Percentiles rank a stretch among this genome's conserved stretches.
phyloP scores from a whole-genome alignment of 2,329 filamentous ascomycete genomes.

The Colletotrichum simmondsii region DNA sequence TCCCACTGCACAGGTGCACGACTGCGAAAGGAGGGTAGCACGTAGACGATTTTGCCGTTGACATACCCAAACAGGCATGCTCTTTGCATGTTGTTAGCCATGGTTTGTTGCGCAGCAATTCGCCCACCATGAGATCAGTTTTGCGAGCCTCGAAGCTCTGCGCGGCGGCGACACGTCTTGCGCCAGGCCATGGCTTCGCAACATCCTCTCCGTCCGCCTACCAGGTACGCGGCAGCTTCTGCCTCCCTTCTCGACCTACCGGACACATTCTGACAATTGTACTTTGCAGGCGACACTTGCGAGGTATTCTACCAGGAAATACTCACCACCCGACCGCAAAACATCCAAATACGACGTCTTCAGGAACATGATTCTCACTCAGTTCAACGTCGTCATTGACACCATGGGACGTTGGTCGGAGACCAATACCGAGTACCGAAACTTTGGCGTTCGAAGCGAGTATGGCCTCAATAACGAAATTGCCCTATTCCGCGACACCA shows the following conservation, averaged over 20 bases:
- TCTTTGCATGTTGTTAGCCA: constrained; percentile 18
- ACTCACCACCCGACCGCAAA: background rate
- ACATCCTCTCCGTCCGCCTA: constrained; percentile 25
- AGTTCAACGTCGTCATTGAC: constrained; percentile 32
- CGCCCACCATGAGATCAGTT: constrained; percentile 32
- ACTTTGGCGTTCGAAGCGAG: constrained; percentile 41
- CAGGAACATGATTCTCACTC: constrained; percentile 31
- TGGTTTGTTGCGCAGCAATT: constrained; percentile 7
- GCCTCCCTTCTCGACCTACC: background rate
- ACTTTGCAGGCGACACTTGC: background rate
- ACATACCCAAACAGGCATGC: background rate
- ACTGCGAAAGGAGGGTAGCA: constrained; percentile 11
- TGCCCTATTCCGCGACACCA: constrained; percentile 54
- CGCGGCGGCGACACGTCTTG: constrained; percentile 14
- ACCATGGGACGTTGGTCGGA: constrained; percentile 32
- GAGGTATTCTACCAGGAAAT: background rate
- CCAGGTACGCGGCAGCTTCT: constrained; percentile 15
- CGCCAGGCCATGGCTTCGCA: constrained; percentile 30
- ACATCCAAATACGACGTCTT: constrained; percentile 32
- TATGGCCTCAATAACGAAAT: constrained; percentile 57
- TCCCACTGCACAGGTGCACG: background rate
- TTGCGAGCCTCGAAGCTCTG: constrained; percentile 18
- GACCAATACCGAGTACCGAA: constrained; percentile 25
- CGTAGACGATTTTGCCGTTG: background rate
- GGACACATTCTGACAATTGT: background rate